A percentile compares a stretch with the other conserved stretches of the same genome.
Evolutionary conservation across 2,329 filamentous ascomycete species (phyloP).

Genomic region (Colletotrichum sp.): DNA sequence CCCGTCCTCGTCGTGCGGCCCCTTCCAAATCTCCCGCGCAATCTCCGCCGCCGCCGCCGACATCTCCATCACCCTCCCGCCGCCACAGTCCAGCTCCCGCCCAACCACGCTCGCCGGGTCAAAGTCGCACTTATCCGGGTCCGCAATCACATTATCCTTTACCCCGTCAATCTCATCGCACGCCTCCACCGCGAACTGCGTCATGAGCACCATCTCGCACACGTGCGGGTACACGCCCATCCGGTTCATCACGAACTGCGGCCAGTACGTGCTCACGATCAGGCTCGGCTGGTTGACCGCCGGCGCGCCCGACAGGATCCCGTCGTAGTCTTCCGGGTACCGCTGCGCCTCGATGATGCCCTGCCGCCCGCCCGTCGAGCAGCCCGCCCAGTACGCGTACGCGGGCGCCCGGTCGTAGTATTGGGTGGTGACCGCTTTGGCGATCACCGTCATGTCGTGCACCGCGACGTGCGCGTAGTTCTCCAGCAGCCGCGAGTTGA

Average conservation of each 20-base stretch:
- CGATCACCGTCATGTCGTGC: constrained; percentile 42
- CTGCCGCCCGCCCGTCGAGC: constrained; percentile 61
- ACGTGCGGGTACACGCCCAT: constrained; percentile 6
- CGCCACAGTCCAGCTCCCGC: constrained; percentile 25
- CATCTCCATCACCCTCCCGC: constrained; percentile 22
- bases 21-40: constrained; percentile 12
- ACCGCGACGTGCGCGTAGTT: constrained; percentile 19
- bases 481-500: constrained; percentile 4
- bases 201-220: constrained; percentile 35
- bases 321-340: constrained; percentile 60
- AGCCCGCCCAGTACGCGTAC: constrained; percentile 57
- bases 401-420: constrained; percentile 51
- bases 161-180: constrained; percentile 22
- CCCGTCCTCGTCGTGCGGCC: constrained; percentile 1
- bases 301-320: constrained; percentile 52
- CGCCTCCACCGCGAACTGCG: constrained; percentile 20
- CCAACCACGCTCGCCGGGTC: constrained; percentile 26
- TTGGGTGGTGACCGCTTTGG: constrained; percentile 50
- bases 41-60: constrained; percentile 10
- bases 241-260: constrained; percentile 21
- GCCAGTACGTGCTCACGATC: constrained; percentile 21
- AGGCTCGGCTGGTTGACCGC: constrained; percentile 36
- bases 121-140: constrained; percentile 25
- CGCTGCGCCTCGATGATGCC: constrained; percentile 57
- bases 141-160: constrained; percentile 8